Conservation (phyloP, 371 early-diverging fungal genomes). For the Basidiobolus meristosporus region DNA sequence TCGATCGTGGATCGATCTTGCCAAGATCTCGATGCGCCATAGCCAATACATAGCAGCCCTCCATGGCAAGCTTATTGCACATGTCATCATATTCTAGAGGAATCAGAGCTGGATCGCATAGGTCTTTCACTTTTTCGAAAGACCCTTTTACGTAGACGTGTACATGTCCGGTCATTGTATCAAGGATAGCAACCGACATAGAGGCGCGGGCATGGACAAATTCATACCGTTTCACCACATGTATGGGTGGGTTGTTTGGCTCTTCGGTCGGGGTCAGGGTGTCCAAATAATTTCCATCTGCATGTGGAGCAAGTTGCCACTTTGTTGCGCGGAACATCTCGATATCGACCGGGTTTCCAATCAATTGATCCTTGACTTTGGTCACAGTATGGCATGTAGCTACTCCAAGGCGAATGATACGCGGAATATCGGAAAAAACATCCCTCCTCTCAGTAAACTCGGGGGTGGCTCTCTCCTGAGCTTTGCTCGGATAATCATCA, state of each 20-base stretch:
- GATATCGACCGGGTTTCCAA: slow-evolving; percentile 87
- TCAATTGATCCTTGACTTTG: slow-evolving; percentile 36
- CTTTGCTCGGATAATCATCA: background rate
- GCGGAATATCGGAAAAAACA: background rate
- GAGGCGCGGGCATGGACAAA: slow-evolving; percentile 72
- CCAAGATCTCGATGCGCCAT: slow-evolving; percentile 37
- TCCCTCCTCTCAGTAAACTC: background rate
- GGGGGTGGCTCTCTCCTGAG: too few species aligned
- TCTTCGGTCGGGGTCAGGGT: slow-evolving; percentile 13
- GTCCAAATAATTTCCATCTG: slow-evolving; percentile 13
- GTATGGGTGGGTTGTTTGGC: slow-evolving; percentile 9
- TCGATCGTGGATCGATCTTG: slow-evolving; percentile 15
- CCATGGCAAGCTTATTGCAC: slow-evolving; percentile 29
- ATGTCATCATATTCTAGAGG: slow-evolving; percentile 39
- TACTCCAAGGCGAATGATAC: slow-evolving; percentile 11
- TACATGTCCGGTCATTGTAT: slow-evolving; percentile 24
- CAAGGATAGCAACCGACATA: slow-evolving; percentile 66
- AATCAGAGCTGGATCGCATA: slow-evolving; percentile 20
- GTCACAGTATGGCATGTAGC: slow-evolving; percentile 66
- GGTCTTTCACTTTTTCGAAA: slow-evolving; percentile 53
- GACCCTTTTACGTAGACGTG: slow-evolving; percentile 72
- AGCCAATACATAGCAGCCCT: slow-evolving; percentile 69
- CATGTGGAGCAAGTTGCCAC: slow-evolving; percentile 7
- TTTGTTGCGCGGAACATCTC: slow-evolving; percentile 72
- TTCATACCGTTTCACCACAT: slow-evolving; percentile 55